phyloP scores from a whole-genome alignment of 176 grass and related monocot genomes.

The Luzula sylvatica region DNA sequence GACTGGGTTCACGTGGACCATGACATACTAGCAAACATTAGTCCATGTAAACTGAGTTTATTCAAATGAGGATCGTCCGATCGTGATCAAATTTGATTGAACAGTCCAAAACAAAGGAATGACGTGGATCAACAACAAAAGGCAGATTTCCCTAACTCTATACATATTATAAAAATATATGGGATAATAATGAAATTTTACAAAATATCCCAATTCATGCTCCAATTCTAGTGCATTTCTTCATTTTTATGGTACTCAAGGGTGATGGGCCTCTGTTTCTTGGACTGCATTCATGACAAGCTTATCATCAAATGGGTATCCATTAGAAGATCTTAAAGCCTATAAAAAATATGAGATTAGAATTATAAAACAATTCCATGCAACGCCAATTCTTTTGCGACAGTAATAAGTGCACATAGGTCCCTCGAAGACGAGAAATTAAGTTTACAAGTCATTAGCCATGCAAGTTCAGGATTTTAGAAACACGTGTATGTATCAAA shows the following conservation, averaged over 20 bases:
- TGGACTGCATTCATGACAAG: conserved; percentile 66
- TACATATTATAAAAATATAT: no score
- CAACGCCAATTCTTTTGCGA: conserved; percentile 51
- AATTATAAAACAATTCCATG: conserved; percentile 40
- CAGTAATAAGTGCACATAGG: conserved; percentile 44
- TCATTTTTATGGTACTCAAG: conserved; percentile 64
- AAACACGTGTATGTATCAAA: conserved; percentile 48
- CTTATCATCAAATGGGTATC: conserved; percentile 36
- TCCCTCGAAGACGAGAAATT: conserved; percentile 31
- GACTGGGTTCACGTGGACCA: no score
- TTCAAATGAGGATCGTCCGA: no score
- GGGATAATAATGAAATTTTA: background rate
- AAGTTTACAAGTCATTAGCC: conserved; percentile 55
- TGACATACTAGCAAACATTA: no score
- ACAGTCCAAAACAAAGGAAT: no score
- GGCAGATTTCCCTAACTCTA: no score
- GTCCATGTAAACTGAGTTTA: no score
- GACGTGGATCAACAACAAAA: no score
- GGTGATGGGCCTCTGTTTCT: conserved; percentile 34
- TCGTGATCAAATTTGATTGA: no score
- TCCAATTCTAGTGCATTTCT: conserved; percentile 46
- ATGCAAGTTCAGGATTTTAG: conserved; percentile 40
- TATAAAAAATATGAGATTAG: conserved; percentile 50
- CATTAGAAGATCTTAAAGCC: conserved; percentile 25
- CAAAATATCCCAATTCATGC: conserved; percentile 40